phyloP scores from a whole-genome alignment of 1,284 basidiomycete species.

The Rhodotorula sp. region DNA sequence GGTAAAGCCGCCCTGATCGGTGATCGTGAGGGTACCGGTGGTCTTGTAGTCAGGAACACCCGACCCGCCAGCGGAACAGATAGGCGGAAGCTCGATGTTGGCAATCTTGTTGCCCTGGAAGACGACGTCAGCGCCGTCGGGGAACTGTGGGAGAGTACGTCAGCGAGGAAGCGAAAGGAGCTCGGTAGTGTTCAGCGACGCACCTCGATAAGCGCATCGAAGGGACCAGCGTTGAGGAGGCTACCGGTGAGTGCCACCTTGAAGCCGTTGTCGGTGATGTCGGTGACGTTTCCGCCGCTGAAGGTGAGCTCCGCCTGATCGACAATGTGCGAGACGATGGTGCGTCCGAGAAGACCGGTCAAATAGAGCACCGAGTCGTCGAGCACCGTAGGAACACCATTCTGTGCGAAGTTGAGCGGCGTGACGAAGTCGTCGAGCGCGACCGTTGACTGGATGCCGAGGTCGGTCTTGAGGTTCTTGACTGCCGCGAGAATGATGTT shows the following conservation, averaged over 20 bases:
- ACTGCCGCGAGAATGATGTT: constrained; percentile 63
- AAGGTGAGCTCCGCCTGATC: constrained; percentile 61
- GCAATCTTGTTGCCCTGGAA: constrained; percentile 66
- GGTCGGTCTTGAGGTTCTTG: constrained; percentile 59
- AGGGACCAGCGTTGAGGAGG: constrained; percentile 59
- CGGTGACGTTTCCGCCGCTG: constrained; percentile 63
- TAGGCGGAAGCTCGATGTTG: constrained; percentile 61
- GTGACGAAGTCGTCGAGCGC: constrained; percentile 54
- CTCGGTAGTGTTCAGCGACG: background rate
- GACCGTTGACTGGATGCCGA: constrained; percentile 48
- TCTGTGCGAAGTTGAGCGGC: constrained; percentile 61
- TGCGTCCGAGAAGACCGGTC: constrained; percentile 63
- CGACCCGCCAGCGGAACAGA: constrained; percentile 66
- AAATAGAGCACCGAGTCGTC: constrained; percentile 66
- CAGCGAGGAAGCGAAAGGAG: background rate
- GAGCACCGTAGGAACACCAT: constrained; percentile 62
- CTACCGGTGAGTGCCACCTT: constrained; percentile 29
- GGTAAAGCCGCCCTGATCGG: constrained; percentile 55
- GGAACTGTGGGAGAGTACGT: constrained; percentile 35
- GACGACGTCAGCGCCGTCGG: constrained; percentile 54
- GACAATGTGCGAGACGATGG: constrained; percentile 64
- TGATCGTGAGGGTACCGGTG: constrained; percentile 45
- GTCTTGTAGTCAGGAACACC: constrained; percentile 66
- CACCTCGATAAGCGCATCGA: constrained; percentile 53
- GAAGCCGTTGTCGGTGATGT: constrained; percentile 59